Evolutionary conservation across 2,329 filamentous ascomycete genomes (phyloP).

Genomic region (Cryphonectria japonica): DNA sequence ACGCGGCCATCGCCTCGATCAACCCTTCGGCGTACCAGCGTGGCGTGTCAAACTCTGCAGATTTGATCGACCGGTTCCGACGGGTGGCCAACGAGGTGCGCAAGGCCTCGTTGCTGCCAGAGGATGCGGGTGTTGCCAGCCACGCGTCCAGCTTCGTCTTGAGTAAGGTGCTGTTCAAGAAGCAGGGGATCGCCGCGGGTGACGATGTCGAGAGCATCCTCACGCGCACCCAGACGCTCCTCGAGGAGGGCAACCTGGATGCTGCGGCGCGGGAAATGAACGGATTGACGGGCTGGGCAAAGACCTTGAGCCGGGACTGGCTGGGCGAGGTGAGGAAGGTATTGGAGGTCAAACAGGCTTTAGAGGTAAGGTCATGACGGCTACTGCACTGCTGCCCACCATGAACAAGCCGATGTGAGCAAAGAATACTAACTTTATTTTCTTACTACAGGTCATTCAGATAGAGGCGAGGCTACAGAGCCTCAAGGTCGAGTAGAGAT

Average conservation of each 20-base stretch:
- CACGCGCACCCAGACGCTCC: constrained; percentile 81
- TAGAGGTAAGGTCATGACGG: constrained; percentile 72
- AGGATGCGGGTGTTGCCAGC: constrained; percentile 91
- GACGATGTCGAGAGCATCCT: constrained; percentile 94
- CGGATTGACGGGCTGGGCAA: constrained; percentile 88
- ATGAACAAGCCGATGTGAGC: background rate
- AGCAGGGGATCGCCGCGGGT: constrained; percentile 80
- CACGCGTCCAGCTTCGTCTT: constrained; percentile 89
- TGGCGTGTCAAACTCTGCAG: constrained; percentile 79
- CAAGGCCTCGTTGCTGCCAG: constrained; percentile 90
- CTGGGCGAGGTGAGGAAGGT: constrained; percentile 87
- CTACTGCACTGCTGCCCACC: background rate
- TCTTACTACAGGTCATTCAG: constrained; percentile 71
- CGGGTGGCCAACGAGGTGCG: constrained; percentile 89
- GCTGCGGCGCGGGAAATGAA: constrained; percentile 95
- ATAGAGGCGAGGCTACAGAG: constrained; percentile 89
- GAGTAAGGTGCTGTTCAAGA: constrained; percentile 96
- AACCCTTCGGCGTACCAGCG: constrained; percentile 92
- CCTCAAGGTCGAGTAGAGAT: constrained; percentile 74
- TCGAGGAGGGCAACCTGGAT: constrained; percentile 94
- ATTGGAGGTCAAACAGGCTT: constrained; percentile 91
- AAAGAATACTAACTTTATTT: constrained; percentile 34
- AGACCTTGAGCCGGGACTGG: constrained; percentile 94
- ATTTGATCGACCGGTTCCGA: constrained; percentile 94
- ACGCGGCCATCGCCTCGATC: constrained; percentile 94